Percentiles rank a stretch among this genome's conserved stretches.
phyloP scores from a whole-genome alignment of 768 basidiomycete genomes.

The Phanerochaete carnosa region DNA sequence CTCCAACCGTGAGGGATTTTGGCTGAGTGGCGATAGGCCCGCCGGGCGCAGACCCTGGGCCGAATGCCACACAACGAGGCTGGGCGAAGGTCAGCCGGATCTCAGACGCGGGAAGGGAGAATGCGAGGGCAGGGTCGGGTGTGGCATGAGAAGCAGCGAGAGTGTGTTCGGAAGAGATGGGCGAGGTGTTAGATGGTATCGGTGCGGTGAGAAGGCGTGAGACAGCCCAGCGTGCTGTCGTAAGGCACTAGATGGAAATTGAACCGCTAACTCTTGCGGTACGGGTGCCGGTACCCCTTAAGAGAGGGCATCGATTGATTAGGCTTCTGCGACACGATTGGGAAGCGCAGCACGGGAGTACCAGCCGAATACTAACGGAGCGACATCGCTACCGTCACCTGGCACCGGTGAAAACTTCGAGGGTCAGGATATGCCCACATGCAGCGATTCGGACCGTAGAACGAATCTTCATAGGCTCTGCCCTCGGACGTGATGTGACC shows the following conservation, averaged over 20 bases:
- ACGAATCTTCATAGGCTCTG: not conserved
- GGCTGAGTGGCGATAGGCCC: slow-evolving; percentile 2
- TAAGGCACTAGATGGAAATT: not conserved
- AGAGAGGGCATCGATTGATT: not conserved
- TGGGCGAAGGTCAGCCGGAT: too few species aligned
- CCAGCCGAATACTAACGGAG: not conserved
- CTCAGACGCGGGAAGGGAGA: not conserved
- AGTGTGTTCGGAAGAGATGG: not conserved
- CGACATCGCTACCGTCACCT: not conserved
- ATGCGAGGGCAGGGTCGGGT: not conserved
- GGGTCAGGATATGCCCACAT: not conserved
- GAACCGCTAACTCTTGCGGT: not conserved
- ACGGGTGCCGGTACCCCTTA: not conserved
- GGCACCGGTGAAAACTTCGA: not conserved
- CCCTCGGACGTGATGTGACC: not conserved
- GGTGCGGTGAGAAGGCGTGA: not conserved
- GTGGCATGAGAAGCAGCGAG: not conserved
- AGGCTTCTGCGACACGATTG: not conserved
- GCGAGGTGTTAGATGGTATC: too few species aligned
- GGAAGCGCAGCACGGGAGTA: not conserved
- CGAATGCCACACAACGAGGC: too few species aligned
- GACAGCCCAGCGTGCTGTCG: not conserved
- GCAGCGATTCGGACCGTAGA: not conserved
- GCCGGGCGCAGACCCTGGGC: not conserved
- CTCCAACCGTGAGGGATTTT: not conserved